Evolutionary conservation across 108 stramenopile species (phyloP), one percentile per base, ranked within the genome.

Genomic region (Skeletonema grethae): DNA sequence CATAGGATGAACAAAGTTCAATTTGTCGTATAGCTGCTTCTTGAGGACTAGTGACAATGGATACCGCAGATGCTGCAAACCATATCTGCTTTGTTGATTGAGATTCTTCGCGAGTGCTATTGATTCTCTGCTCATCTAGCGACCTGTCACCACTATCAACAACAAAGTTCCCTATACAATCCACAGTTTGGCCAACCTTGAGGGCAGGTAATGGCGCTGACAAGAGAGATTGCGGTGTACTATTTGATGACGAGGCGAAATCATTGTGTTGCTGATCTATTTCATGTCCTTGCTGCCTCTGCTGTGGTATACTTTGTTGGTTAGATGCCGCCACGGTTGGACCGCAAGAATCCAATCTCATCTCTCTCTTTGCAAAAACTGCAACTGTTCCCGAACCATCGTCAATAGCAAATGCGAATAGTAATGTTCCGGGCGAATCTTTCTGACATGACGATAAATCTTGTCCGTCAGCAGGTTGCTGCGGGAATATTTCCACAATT

Each of bases 331-430:
- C 20, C 43, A 16, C 10, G 30, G 9, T 46, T 8, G 20, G 4
- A 53, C 12, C 34, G 13, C 56, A 18, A 20, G 35, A 58, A 46
- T 46, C 48, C 29, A 48, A 50, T 38, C 32, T 55, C 31, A 67
- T 34, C 22, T 41, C 31, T 69, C 75, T 60, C 25, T 63, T 16
- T 9, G 63, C 35, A 59, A 80, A 45, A 25, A 80, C 79, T 31
- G 65, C 79, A 11, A 80, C 22, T 39, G 68, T 48, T 64, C 72
- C 70, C 5, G 79, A 73, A 7, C 79, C 79, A 61, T 80, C 79
- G 22, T 80, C 79, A 0, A 80, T 70, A 18, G 70, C 63, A 22
- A 80, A 70, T 16, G 41, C 22, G 12, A 66, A 22, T 28, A 34
- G 8, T 35, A 35, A 18, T 4, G 34, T 18, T 16, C 35, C 10